Conservation (phyloP, 495 filamentous ascomycete species). For the Xylaria acuta region DNA sequence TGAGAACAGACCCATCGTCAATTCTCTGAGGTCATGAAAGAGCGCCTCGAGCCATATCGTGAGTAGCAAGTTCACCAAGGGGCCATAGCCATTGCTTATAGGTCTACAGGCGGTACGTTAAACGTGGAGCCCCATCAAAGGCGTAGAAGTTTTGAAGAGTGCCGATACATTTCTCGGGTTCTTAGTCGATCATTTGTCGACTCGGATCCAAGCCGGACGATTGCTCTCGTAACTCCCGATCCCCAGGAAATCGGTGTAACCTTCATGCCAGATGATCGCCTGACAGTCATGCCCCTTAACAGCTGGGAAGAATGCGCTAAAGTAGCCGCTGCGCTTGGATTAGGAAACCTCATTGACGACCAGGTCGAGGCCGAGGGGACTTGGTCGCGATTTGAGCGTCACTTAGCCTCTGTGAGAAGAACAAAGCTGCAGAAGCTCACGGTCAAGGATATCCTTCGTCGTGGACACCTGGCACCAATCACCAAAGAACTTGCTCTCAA, state of each 20-base stretch:
- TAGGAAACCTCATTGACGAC: slow-evolving; percentile 48
- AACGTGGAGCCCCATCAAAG: slow-evolving; percentile 56
- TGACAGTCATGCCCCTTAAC: slow-evolving; percentile 59
- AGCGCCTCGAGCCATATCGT: slow-evolving; percentile 55
- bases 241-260: slow-evolving; percentile 56
- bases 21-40: slow-evolving; percentile 60
- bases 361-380: slow-evolving; percentile 39
- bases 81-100: background rate
- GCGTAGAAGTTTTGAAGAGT: slow-evolving; percentile 59
- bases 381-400: slow-evolving; percentile 54
- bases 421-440: slow-evolving; percentile 41
- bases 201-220: slow-evolving; percentile 49
- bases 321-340: slow-evolving; percentile 52
- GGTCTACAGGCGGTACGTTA: slow-evolving; percentile 37
- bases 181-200: slow-evolving; percentile 51
- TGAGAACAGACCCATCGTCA: slow-evolving; percentile 60
- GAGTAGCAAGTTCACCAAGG: slow-evolving; percentile 18
- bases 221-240: slow-evolving; percentile 54
- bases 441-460: slow-evolving; percentile 55
- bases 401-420: slow-evolving; percentile 50
- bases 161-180: slow-evolving; percentile 52
- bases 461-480: slow-evolving; percentile 55
- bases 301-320: slow-evolving; percentile 56
- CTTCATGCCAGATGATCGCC: slow-evolving; percentile 55
- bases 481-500: slow-evolving; percentile 56